Conservation (phyloP, 2,329 filamentous ascomycete genomes). For the Knoxdaviesia capensis region DNA sequence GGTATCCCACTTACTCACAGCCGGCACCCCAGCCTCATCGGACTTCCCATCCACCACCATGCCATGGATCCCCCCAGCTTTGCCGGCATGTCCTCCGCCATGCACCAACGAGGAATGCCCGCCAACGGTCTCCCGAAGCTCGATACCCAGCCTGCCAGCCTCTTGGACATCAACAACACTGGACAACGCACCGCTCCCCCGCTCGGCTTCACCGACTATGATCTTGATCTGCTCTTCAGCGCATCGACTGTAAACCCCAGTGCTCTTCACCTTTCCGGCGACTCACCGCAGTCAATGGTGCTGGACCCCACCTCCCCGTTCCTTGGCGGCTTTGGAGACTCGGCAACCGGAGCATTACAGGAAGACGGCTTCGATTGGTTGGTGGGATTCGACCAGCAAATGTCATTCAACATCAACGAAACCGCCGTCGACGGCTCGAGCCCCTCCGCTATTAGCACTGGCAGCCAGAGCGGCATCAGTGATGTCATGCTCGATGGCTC, state of each 20-base stretch:
- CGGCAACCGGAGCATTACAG: slow-evolving; percentile 35
- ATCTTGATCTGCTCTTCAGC: slow-evolving; percentile 52
- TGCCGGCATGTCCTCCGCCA: slow-evolving; percentile 48
- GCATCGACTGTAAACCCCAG: slow-evolving; percentile 50
- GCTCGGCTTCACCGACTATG: slow-evolving; percentile 43
- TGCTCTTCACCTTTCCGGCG: slow-evolving; percentile 57
- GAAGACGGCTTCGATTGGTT: slow-evolving; percentile 73
- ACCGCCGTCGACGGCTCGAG: slow-evolving; percentile 82
- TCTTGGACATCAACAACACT: slow-evolving; percentile 41
- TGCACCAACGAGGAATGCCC: slow-evolving; percentile 44
- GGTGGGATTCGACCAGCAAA: slow-evolving; percentile 58
- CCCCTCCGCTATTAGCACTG: slow-evolving; percentile 86
- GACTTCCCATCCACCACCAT: slow-evolving; percentile 33
- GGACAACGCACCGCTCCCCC: slow-evolving; percentile 63
- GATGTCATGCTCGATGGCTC: slow-evolving; percentile 79
- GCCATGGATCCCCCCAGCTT: slow-evolving; percentile 38
- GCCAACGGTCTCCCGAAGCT: slow-evolving; percentile 58
- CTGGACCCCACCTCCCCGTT: slow-evolving; percentile 44
- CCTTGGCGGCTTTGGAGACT: slow-evolving; percentile 32
- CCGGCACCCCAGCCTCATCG: slow-evolving; percentile 57
- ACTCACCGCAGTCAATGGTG: slow-evolving; percentile 48
- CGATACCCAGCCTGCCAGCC: slow-evolving; percentile 52
- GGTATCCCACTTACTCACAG: slow-evolving; percentile 34
- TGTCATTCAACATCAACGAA: slow-evolving; percentile 53
- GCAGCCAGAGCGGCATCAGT: slow-evolving; percentile 72